These are phyloP conservation scores for Exophiala dermatitidis DNA, from an alignment of 2,329 filamentous ascomycete genomes.

Conservation along the genomic window DNA sequence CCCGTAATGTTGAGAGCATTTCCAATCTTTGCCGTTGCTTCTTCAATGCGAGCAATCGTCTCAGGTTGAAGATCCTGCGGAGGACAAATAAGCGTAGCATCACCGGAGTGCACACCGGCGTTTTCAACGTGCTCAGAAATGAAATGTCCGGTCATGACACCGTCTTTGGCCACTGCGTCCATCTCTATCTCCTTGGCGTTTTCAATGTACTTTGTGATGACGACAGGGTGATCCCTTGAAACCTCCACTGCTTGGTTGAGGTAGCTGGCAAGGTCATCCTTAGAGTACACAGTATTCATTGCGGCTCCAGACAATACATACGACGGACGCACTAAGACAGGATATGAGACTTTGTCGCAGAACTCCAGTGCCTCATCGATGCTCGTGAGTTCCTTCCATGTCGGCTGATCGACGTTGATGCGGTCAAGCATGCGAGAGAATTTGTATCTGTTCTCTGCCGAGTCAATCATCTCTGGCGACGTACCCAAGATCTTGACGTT, in stretches of 20 bases:
- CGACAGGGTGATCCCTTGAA: conserved; percentile 89
- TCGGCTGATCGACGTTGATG: conserved; percentile 90
- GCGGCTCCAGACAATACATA: conserved; percentile 95
- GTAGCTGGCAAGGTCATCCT: conserved; percentile 83
- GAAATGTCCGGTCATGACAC: conserved; percentile 87
- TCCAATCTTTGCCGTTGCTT: conserved; percentile 92
- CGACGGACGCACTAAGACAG: conserved; percentile 88
- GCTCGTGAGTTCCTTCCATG: conserved; percentile 96
- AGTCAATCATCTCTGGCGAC: conserved; percentile 98
- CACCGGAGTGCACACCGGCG: conserved; percentile 95
- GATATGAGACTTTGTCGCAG: conserved; percentile 82
- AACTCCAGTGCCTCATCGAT: conserved; percentile 84
- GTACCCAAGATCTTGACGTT: conserved; percentile 92
- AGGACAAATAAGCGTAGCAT: conserved; percentile 89
- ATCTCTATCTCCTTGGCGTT: conserved; percentile 99
- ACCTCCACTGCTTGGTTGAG: conserved; percentile 87
- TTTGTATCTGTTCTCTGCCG: conserved; percentile 94
- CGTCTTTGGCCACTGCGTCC: conserved; percentile 91
- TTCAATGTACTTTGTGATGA: conserved; percentile 99
- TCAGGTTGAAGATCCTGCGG: conserved; percentile 87
- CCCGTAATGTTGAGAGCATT: conserved; percentile 91
- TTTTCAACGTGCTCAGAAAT: conserved; percentile 99
- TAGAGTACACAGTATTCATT: conserved; percentile 98
- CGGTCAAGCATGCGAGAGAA: conserved; percentile 96
- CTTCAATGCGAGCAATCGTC: conserved; percentile 84